Conservation (phyloP, 2,329 filamentous ascomycete species). For the Penicillium crustosum region DNA sequence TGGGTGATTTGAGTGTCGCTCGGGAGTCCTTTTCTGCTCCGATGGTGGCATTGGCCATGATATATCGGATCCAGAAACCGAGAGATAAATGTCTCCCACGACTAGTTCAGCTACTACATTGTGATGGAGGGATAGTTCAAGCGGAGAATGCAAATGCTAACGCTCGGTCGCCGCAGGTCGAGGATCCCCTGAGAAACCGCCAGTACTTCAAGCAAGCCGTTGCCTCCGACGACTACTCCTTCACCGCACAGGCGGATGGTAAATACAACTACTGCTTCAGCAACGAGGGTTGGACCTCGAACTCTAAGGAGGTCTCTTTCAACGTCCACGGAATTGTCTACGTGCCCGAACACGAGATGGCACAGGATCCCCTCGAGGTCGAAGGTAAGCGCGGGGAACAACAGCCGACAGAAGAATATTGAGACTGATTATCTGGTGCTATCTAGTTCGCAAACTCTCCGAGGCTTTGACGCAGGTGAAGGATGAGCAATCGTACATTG, state of each 20-base stretch:
- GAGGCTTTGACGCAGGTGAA: slow-evolving; percentile 89
- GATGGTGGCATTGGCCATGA: background rate
- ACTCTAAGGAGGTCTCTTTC: slow-evolving; percentile 97
- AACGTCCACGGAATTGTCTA: slow-evolving; percentile 99
- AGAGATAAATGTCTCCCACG: background rate
- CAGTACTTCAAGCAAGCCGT: slow-evolving; percentile 77
- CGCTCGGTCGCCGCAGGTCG: slow-evolving; percentile 56
- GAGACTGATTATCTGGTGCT: slow-evolving; percentile 5
- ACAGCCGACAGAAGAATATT: background rate
- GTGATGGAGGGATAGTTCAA: background rate
- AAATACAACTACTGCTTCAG: slow-evolving; percentile 98
- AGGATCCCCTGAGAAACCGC: slow-evolving; percentile 72
- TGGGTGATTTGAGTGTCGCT: background rate
- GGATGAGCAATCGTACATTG: slow-evolving; percentile 97
- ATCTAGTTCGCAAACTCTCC: slow-evolving; percentile 72
- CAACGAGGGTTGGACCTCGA: slow-evolving; percentile 96
- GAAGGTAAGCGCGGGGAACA: slow-evolving; percentile 63
- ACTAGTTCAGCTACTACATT: background rate
- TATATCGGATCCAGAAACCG: background rate
- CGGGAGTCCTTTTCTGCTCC: background rate
- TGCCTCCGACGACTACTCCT: slow-evolving; percentile 90
- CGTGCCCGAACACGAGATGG: slow-evolving; percentile 81
- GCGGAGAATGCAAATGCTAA: slow-evolving; percentile 12
- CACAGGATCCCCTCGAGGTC: slow-evolving; percentile 82
- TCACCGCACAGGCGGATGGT: slow-evolving; percentile 80